These are phyloP conservation scores for Imleria badia DNA, from an alignment of 768 basidiomycete genomes.

Conservation along the genomic window DNA sequence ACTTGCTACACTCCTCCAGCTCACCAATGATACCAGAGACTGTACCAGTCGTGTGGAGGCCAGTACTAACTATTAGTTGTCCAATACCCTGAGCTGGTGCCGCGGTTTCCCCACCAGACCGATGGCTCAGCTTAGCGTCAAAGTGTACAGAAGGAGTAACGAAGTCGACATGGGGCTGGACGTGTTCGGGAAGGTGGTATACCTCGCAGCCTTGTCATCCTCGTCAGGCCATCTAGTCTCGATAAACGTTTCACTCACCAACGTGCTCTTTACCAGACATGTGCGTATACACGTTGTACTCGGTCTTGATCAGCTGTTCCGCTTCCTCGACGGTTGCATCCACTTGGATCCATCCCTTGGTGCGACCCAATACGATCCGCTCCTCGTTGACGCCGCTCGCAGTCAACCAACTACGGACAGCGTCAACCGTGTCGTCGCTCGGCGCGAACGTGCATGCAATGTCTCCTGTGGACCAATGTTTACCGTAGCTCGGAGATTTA, in stretches of 20 bases:
- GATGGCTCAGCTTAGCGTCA: slow-evolving; percentile 18
- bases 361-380: slow-evolving; percentile 14
- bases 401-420: slow-evolving; percentile 33
- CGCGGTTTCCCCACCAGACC: slow-evolving; percentile 5
- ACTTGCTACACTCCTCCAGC: slow-evolving; percentile 22
- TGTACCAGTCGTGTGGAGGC: slow-evolving; percentile 17
- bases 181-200: slow-evolving; percentile 33
- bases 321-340: slow-evolving; percentile 31
- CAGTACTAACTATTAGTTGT: slow-evolving; percentile 7
- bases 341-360: slow-evolving; percentile 27
- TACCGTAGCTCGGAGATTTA: no score
- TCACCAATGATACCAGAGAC: slow-evolving; percentile 9
- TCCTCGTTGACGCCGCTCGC: slow-evolving; percentile 21
- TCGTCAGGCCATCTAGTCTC: neutral
- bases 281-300: slow-evolving; percentile 32
- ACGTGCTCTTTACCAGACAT: slow-evolving; percentile 25
- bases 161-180: slow-evolving; percentile 35
- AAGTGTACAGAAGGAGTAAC: slow-evolving; percentile 38
- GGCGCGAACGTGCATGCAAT: slow-evolving; percentile 30
- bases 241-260: slow-evolving; percentile 13
- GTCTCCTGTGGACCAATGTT: no score
- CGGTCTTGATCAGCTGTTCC: slow-evolving; percentile 30
- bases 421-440: slow-evolving; percentile 16
- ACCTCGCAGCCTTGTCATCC: slow-evolving; percentile 27
- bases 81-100: slow-evolving; percentile 16